phyloP scores from a whole-genome alignment of 495 filamentous ascomycete genomes.

The Cetradonia linearis region DNA sequence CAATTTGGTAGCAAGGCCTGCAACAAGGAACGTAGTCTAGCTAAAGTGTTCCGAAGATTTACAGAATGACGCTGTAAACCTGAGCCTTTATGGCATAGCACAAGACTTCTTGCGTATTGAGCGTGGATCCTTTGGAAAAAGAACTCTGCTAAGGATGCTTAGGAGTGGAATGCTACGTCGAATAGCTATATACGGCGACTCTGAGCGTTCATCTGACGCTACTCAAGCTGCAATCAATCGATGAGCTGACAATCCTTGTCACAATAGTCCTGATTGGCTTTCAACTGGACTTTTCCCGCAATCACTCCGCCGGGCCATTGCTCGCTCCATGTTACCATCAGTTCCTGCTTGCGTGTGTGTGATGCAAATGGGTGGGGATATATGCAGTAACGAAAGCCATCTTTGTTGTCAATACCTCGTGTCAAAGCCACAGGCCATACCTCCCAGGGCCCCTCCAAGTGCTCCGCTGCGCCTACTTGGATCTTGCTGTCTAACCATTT shows the following conservation, averaged over 20 bases:
- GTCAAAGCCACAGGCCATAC: conserved; percentile 18
- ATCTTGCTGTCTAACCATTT: conserved; percentile 24
- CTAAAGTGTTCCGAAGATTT: too few relatives aligned
- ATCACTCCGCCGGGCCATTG: conserved; percentile 25
- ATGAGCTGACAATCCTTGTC: conserved; percentile 2
- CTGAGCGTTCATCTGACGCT: not conserved
- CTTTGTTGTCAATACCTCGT: conserved; percentile 13
- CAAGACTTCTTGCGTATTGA: too few relatives aligned
- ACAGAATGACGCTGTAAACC: too few relatives aligned
- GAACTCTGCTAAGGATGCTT: too few relatives aligned
- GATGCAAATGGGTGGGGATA: conserved; percentile 29
- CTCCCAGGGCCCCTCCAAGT: conserved; percentile 27
- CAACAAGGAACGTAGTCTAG: too few relatives aligned
- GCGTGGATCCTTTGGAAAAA: too few relatives aligned
- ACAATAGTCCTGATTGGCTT: not conserved
- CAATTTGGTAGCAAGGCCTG: too few relatives aligned
- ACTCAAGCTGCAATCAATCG: not conserved
- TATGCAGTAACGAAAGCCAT: conserved; percentile 25
- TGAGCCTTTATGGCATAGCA: too few relatives aligned
- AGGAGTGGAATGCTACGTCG: not conserved
- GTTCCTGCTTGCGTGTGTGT: conserved; percentile 19
- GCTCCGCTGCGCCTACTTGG: conserved; percentile 22
- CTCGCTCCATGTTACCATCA: conserved; percentile 31
- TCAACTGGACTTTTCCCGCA: conserved; percentile 21
- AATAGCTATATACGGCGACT: not conserved